Base-by-base conservation (phyloP, 768 basidiomycete species). In the Trametes sanguinea region DNA sequence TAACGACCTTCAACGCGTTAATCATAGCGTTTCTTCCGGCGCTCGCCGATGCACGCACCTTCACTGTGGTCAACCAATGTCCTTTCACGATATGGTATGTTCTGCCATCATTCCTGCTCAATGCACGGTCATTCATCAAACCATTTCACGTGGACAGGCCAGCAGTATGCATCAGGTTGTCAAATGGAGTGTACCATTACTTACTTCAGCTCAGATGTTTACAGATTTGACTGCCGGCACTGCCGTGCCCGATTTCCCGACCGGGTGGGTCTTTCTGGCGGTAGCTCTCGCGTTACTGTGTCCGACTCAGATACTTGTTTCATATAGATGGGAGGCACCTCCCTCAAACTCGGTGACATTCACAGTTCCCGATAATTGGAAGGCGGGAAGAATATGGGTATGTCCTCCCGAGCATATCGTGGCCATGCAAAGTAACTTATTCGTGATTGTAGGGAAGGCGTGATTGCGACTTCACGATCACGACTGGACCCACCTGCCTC, bases 61-160 rank as follows among this genome's bases (percentile, higher is more conserved):
- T 89, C 64, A 85, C 81, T 0, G 81, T 85, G 29, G 77, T 78
- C 68, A 89, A 89, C 74, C 77, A 74, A 2, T 89, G 88, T 67
- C 80, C 85, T 0, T 89, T 86, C 73, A 89, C 86, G 3, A 80
- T 89, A 62, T 89, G 88, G 88, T 87, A 67, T 56, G 77, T 57
- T 22, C n/a, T 8, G 17, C 54, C 17, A 6, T 48, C 29, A 22
- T 22, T 22, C 22, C 22, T 22, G 22, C 22, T 22, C 22, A 22
- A 22, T 22, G 22, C 22, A 22, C 22, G 22, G 22, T 22, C 22
- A 22, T 22, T 22, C 22, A 22, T 22, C 22, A 22, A 22, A 22
- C 22, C 22, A 22, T 6, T 37, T 37, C 14, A 48, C 29, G 53
- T 46, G 13, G 11, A 7, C 53, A 82, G 82, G 82, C 83, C 81